Evolutionary conservation across 495 filamentous ascomycete genomes (phyloP).

Genomic region (Hyaloscypha finlandica): DNA sequence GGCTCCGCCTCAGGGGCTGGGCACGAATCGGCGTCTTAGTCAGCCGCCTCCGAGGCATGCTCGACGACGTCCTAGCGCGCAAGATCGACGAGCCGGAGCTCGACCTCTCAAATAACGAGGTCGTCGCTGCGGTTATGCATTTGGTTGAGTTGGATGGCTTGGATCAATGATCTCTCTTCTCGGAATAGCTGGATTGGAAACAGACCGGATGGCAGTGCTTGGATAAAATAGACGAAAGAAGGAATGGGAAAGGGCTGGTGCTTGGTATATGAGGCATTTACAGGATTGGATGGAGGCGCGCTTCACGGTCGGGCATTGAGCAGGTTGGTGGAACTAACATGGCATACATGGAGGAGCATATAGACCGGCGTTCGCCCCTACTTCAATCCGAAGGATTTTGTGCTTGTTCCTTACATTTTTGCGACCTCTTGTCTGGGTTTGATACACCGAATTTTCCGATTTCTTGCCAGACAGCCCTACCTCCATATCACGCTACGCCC

Average conservation of each 20-base stretch:
- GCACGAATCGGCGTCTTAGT: slow-evolving; percentile 92
- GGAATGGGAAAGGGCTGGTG: not conserved
- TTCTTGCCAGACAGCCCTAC: not conserved
- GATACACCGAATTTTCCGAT: not conserved
- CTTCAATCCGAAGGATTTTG: slow-evolving; percentile 6
- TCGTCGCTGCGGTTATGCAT: slow-evolving; percentile 74
- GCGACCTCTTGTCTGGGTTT: not conserved
- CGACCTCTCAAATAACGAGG: slow-evolving; percentile 59
- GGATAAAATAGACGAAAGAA: not conserved
- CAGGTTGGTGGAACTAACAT: not conserved
- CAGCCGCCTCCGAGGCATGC: slow-evolving; percentile 76
- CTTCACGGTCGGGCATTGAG: not conserved
- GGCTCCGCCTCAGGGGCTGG: slow-evolving; percentile 90
- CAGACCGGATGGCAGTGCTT: not conserved
- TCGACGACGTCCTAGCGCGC: slow-evolving; percentile 77
- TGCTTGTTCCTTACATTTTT: not conserved
- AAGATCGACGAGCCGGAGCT: slow-evolving; percentile 76
- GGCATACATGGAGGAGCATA: slow-evolving; percentile 12
- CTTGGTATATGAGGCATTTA: not conserved
- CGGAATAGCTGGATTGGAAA: not conserved
- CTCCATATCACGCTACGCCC: slow-evolving; percentile 3
- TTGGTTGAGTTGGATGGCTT: slow-evolving; percentile 87
- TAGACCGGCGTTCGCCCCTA: slow-evolving; percentile 16
- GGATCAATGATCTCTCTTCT: slow-evolving; percentile 52
- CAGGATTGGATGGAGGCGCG: not conserved